Base-by-base conservation (phyloP, 202 grass and related monocot species). In the Elaeis oleifera region DNA sequence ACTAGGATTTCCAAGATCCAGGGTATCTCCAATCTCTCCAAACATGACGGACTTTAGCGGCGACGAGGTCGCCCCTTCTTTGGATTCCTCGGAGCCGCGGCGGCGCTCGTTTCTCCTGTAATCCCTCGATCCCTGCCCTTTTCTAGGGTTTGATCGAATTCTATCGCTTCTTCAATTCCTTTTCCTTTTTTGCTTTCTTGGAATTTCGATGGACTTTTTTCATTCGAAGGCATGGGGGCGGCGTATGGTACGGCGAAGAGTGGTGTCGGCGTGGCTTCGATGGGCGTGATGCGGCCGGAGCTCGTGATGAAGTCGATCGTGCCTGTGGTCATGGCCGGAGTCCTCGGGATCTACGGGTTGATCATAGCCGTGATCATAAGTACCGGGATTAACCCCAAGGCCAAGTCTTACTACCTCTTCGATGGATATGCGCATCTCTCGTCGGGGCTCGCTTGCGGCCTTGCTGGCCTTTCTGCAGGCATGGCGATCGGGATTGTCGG, bases 221-320 rank as follows among this genome's bases (percentile, higher is more conserved):
- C 20, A 1, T 27, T 44, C 48, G 29, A 15, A 66, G 63, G 63
- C 63, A 66, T 66, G 63, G 63, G 63, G 14, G 63, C 49, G 16
- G 64, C 64, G 50, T 67, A 67, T 23, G 64, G 61, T 4, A 63
- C 61, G 32, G 61, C 61, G 17, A 66, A 66, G 22, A 66, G 63
- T 9, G 63, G 63, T 0, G 63, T 66, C 49, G 63, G 63, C 14
- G 63, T 66, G 23, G 63, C 63, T 5, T 66, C 63, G 49, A 66
- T 66, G 63, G 63, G 63, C 16, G 63, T 66, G 22, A 66, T 66
- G 63, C 63, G 63, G 23, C 63, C 63, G 63, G 63, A 66, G 63
- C 63, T 66, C 63, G 63, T 66, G 50, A 66, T 66, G 63, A 66
- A 66, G 63, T 66, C 63, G 23, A 66, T 66, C 49, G 63, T 66